A percentile compares a stretch with the other conserved stretches of the same genome.
Conservation (phyloP, 78 protist species). For the Polysphondylium violaceum region DNA sequence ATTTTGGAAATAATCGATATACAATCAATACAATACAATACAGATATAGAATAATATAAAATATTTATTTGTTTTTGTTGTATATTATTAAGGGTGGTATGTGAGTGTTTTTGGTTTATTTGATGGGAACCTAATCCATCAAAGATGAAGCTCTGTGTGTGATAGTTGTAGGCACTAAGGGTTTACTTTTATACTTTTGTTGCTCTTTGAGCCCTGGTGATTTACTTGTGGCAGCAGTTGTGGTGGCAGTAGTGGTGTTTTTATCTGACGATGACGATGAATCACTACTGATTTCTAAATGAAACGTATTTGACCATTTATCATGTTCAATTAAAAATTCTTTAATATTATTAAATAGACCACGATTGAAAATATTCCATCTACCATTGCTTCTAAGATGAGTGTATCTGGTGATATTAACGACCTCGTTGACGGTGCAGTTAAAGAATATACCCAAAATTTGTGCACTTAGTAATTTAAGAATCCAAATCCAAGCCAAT, state of each 20-base stretch:
- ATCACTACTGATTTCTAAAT: no score
- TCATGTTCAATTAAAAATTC: conserved; percentile 48
- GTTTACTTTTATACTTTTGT: no score
- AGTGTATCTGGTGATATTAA: conserved; percentile 42
- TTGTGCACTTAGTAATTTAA: conserved; percentile 44
- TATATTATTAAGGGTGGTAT: no score
- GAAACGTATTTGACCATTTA: conserved; percentile 41
- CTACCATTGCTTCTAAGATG: conserved; percentile 52
- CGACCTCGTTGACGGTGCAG: conserved; percentile 50
- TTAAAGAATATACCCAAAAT: conserved; percentile 41
- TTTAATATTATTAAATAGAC: conserved; percentile 17
- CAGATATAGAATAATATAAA: no score
- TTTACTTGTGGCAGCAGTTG: neutral
- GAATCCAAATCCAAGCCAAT: conserved; percentile 34
- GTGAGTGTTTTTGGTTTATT: no score
- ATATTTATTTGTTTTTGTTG: no score
- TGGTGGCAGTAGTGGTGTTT: neutral
- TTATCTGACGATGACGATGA: neutral
- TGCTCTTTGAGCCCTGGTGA: no score
- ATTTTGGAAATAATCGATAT: no score
- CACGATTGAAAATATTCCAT: conserved; percentile 75
- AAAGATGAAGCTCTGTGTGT: no score
- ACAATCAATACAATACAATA: no score
- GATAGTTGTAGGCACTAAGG: no score
- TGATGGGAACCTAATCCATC: no score